Conservation (phyloP, 2,329 filamentous ascomycete genomes). For the Helotiales sp. region DNA sequence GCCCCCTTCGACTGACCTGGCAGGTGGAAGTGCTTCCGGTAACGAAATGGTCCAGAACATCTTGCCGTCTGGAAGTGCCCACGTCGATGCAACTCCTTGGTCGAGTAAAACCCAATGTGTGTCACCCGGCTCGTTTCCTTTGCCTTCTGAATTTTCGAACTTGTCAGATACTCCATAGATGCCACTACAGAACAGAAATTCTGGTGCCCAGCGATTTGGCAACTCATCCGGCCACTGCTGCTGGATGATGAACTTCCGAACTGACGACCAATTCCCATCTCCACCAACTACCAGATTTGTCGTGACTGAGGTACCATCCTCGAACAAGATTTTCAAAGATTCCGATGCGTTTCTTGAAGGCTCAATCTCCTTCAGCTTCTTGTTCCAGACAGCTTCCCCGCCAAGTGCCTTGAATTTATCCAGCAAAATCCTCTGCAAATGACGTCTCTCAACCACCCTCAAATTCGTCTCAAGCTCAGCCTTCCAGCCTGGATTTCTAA, state of each 20-base stretch:
- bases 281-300: slow-evolving; percentile 20
- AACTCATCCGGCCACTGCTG: neutral
- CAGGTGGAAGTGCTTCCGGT: neutral
- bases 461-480: slow-evolving; percentile 18
- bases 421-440: slow-evolving; percentile 14
- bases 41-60: slow-evolving; percentile 19
- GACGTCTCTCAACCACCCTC: slow-evolving; percentile 16
- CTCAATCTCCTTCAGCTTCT: slow-evolving; percentile 8
- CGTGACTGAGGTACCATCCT: neutral
- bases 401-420: slow-evolving; percentile 13
- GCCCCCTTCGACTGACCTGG: neutral
- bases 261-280: slow-evolving; percentile 21
- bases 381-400: slow-evolving; percentile 14
- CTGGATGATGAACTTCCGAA: slow-evolving; percentile 17
- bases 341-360: neutral
- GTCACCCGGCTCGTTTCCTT: slow-evolving; percentile 10
- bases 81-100: slow-evolving; percentile 16
- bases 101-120: slow-evolving; percentile 23
- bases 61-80: slow-evolving; percentile 20
- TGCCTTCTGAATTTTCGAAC: neutral
- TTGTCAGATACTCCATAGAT: slow-evolving; percentile 18
- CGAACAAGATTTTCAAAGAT: slow-evolving; percentile 7
- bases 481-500: slow-evolving; percentile 15
- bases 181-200: slow-evolving; percentile 1
- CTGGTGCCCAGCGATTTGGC: slow-evolving; percentile 10